These are phyloP conservation scores for Pholiota adiposa DNA, from an alignment of 1,284 basidiomycete genomes.

Conservation along the genomic window DNA sequence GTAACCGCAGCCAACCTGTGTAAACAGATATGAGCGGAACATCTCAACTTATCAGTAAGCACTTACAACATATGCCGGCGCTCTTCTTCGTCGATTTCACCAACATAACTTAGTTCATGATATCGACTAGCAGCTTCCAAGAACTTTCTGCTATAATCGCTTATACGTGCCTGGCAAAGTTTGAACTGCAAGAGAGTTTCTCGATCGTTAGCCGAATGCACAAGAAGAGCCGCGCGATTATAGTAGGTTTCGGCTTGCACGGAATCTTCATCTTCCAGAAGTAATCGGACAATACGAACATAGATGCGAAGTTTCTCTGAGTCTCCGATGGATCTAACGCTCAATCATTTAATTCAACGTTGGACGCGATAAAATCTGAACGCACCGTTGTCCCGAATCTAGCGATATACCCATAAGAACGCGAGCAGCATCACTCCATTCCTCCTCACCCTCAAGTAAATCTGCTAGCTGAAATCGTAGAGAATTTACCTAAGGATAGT, in stretches of 20 bases:
- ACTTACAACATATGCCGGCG: constrained; percentile 84
- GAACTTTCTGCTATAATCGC: constrained; percentile 91
- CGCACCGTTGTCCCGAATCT: constrained; percentile 86
- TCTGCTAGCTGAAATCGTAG: constrained; percentile 88
- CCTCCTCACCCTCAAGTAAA: constrained; percentile 88
- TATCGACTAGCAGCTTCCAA: constrained; percentile 94
- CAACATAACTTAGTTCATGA: constrained; percentile 90
- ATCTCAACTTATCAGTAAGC: constrained; percentile 11
- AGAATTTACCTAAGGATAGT: constrained; percentile 70
- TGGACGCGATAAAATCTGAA: background rate
- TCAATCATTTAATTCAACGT: background rate
- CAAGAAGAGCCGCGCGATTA: constrained; percentile 91
- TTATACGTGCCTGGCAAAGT: constrained; percentile 90
- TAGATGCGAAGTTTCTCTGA: constrained; percentile 90
- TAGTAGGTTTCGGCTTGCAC: constrained; percentile 96
- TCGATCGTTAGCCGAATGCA: constrained; percentile 77
- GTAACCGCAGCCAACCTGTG: constrained; percentile 88
- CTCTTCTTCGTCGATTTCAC: constrained; percentile 90
- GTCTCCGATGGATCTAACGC: constrained; percentile 71
- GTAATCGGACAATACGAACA: constrained; percentile 91
- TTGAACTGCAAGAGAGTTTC: constrained; percentile 83
- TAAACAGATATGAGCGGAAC: constrained; percentile 10
- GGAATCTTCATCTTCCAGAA: constrained; percentile 95
- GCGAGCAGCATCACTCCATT: constrained; percentile 91
- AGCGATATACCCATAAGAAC: constrained; percentile 91